Base-by-base conservation (phyloP, 2,329 filamentous ascomycete species). In the Neopestalotiopsis sp. region DNA sequence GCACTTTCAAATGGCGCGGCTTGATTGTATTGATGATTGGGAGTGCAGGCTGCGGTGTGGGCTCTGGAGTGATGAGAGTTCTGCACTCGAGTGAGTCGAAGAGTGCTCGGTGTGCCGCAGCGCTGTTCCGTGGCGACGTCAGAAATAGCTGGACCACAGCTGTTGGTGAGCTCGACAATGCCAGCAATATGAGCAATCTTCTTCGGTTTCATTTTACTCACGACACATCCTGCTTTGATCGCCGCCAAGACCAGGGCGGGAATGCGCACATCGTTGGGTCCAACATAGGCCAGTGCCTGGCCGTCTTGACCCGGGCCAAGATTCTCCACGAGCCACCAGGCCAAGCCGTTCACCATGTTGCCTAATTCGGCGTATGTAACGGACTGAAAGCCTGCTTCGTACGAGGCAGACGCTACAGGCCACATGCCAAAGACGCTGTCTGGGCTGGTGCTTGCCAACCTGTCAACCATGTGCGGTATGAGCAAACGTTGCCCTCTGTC, bases 241-340 rank as follows among this genome's bases (percentile, higher is more conserved):
- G 70, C 63, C 14, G 72, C 74, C 4, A 75, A 10, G 1, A 70
- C 56, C 12, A 75, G 32, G 5, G 74, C 74, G 10, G 69, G 69
- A 32, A 72, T 67, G 10, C 75, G 71, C 34, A 74, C 72, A 40
- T 75, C 75, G 64, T 75, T 76, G 2, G 80, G 78, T 0, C 82
- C 82, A 9, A 84, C 70, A 66, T 83, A 84, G 0, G 81, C 74
- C 12, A 83, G 62, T 2, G 77, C 77, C 57, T 80, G 75, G 57
- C 74, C 74, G 24, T 68, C 13, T 17, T 60, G 64, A 14, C 72
- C 71, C 0, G 69, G 67, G 0, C 79, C 76, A 7, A 82, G 69
- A 13, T 75, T 70, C 12, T 77, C 66, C 5, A 71, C 61, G 6
- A 84, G 68, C 79, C 78, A 82, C 72, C 77, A 77, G 4, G 81